Conservation (phyloP, 441 rosid genomes). For the Mallotus japonicus region DNA sequence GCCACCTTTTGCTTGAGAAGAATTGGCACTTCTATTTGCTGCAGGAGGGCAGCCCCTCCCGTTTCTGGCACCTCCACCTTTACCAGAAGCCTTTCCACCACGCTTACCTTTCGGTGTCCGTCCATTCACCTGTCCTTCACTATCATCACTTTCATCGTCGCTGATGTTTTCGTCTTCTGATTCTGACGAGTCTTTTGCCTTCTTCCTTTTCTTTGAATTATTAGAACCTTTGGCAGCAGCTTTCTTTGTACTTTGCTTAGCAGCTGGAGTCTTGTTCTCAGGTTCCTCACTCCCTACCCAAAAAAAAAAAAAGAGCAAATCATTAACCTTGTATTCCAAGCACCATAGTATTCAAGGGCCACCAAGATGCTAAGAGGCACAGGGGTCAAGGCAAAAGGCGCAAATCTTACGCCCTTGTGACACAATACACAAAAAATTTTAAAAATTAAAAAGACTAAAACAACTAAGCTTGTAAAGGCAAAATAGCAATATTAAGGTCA, state of each 20-base stretch:
- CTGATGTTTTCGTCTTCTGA: constrained; percentile 55
- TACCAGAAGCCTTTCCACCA: constrained; percentile 32
- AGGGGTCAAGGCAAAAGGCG: no score
- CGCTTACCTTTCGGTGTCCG: constrained; percentile 34
- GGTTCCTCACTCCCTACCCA: constrained; percentile 39
- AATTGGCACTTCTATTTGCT: constrained; percentile 34
- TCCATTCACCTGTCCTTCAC: constrained; percentile 50
- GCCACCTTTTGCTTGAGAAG: constrained; percentile 46
- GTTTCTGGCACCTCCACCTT: constrained; percentile 48
- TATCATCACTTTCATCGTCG: constrained; percentile 47
- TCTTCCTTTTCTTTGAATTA: constrained; percentile 60
- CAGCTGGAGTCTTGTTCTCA: constrained; percentile 34
- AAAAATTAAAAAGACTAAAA: no score
- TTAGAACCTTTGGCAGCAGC: constrained; percentile 38
- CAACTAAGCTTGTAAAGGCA: no score
- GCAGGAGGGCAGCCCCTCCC: constrained; percentile 44
- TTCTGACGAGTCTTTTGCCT: constrained; percentile 58
- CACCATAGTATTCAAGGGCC: no score
- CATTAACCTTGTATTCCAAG: background rate
- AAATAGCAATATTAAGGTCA: no score
- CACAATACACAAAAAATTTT: no score
- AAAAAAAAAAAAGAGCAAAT: constrained; percentile 8
- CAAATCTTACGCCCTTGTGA: no score
- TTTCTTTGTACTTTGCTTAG: constrained; percentile 45
- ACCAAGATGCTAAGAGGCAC: no score